phyloP scores from a whole-genome alignment of 2,329 filamentous ascomycete species.

The Coniochaeta prunicola region DNA sequence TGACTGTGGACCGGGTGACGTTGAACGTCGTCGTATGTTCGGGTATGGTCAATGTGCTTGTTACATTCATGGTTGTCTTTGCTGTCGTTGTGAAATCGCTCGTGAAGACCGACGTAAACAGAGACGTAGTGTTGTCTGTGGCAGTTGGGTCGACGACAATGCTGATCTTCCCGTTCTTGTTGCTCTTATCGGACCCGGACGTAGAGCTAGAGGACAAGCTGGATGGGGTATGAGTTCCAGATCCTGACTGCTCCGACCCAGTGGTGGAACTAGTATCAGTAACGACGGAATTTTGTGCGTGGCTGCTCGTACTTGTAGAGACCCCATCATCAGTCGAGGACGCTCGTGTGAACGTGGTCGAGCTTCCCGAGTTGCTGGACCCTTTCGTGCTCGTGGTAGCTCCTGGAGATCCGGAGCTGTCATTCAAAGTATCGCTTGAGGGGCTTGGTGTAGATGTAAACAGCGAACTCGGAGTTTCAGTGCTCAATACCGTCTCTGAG shows the following conservation, averaged over 20 bases:
- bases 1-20: neutral
- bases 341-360: neutral
- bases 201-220: neutral
- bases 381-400: neutral
- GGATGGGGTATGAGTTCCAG: neutral
- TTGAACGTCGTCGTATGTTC: neutral
- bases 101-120: neutral
- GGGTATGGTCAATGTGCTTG: neutral
- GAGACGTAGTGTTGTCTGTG: neutral
- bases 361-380: neutral
- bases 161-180: neutral
- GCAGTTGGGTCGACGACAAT: neutral
- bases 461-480: neutral
- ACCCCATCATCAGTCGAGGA: neutral
- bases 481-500: neutral
- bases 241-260: neutral
- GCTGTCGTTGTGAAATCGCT: neutral
- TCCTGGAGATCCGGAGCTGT: neutral
- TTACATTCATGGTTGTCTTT: neutral
- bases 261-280: neutral
- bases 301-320: neutral
- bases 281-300: neutral
- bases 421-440: neutral
- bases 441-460: neutral
- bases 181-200: neutral